Conservation (phyloP, 768 basidiomycete species). For the Russula dissimulans region DNA sequence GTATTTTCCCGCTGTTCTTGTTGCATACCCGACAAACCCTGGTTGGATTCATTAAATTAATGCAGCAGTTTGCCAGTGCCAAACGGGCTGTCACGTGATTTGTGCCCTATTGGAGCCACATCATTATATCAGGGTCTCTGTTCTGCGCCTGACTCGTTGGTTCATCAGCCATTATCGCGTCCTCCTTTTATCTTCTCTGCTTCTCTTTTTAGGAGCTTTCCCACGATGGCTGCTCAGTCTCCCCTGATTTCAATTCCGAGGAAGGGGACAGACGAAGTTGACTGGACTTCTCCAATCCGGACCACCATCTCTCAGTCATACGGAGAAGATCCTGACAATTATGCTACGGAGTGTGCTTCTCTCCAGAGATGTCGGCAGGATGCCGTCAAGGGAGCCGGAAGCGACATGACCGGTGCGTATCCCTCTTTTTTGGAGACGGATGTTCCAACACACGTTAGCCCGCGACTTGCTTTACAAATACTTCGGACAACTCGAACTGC, state of each 20-base stretch:
- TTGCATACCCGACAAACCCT: too few species aligned
- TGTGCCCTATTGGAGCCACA: not conserved
- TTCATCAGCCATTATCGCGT: not conserved
- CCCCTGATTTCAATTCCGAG: conserved; percentile 88
- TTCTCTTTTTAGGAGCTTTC: not conserved
- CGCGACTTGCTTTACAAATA: conserved; percentile 97
- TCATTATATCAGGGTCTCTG: not conserved
- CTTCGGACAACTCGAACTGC: conserved; percentile 95
- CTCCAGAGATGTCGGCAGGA: conserved; percentile 92
- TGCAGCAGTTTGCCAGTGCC: too few species aligned
- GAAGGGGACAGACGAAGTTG: conserved; percentile 94
- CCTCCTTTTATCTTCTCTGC: not conserved
- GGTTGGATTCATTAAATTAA: too few species aligned
- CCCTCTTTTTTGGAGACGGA: not conserved
- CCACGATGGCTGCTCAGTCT: conserved; percentile 62
- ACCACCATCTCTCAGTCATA: conserved; percentile 84
- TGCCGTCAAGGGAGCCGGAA: conserved; percentile 92
- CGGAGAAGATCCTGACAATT: conserved; percentile 86
- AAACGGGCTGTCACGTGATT: not conserved
- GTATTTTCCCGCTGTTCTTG: too few species aligned
- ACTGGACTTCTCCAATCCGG: conserved; percentile 87
- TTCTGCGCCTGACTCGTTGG: not conserved
- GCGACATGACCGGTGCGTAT: conserved; percentile 78
- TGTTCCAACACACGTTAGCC: conserved; percentile 34
- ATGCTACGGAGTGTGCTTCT: conserved; percentile 70